Evolutionary conservation across 2,329 filamentous ascomycete genomes (phyloP), one percentile per base, ranked within the genome.

Genomic region (Exophiala bonariae): DNA sequence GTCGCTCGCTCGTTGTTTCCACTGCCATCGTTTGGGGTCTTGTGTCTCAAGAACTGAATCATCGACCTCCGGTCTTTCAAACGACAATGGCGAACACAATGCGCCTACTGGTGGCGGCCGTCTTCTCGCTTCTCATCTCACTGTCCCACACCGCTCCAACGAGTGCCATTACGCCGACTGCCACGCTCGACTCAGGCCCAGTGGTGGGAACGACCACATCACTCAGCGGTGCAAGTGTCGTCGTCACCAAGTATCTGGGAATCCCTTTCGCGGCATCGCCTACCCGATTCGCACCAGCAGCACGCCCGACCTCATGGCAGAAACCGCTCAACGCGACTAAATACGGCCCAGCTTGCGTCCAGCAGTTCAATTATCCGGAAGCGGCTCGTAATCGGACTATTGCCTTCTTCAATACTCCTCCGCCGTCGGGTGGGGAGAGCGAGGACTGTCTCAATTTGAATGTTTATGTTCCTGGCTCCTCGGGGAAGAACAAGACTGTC

Each of bases 401-500:
- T 57, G 61, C n/a, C 17, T 58, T 51, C 48, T 52, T 47, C 41
- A 56, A 51, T 18, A 55, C 55, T 2, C 44, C 38, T 20, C 33
- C 57, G 2, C 41, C 38, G 11, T 23, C 55, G 34, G 41, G 50
- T 4, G 56, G 50, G 5, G 61, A 63, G 30, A 61, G 57, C 16
- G 65, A 73, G 47, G 68, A 73, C 43, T 73, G 70, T 41, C 49
- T 73, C 7, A 70, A 64, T 3, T 58, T 64, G 3, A 72, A 72
- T 41, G 47, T 73, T 9, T 72, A 70, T 41, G 60, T 66, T 34
- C 60, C 68, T 23, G 76, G 50, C 51, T 55, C 18, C 40, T 19
- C 6, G 20, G 19, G 31, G 4, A 45, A 4, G 30, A 41, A 4
- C 5, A 49, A 50, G 23, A 65, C 69, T 0, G 68, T 72, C 3